These are phyloP conservation scores for Allomyces macrogynus DNA, from an alignment of 192 early-diverging fungal species.

Conservation along the genomic window DNA sequence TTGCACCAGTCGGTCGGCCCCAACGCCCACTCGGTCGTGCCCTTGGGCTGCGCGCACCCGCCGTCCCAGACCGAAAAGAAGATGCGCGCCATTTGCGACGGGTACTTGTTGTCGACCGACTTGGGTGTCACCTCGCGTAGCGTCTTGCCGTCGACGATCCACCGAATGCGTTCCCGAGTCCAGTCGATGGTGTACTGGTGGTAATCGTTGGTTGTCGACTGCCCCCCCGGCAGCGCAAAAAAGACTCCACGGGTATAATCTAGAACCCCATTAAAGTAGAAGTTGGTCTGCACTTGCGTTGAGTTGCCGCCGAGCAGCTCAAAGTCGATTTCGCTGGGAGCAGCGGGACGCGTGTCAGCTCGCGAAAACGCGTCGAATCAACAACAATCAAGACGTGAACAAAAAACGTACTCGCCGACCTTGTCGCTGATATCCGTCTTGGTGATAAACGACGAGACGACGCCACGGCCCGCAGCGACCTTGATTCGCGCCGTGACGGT, in stretches of 20 bases:
- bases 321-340: constrained; percentile 29
- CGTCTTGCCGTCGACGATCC: constrained; percentile 21
- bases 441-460: constrained; percentile 36
- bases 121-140: constrained; percentile 19
- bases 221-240: constrained; percentile 4
- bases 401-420: constrained; percentile 16
- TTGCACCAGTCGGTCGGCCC: constrained; percentile 24
- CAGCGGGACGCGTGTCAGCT: too few relatives aligned
- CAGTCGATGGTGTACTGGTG: constrained; percentile 35
- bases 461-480: constrained; percentile 11
- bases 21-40: constrained; percentile 34
- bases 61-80: constrained; percentile 47
- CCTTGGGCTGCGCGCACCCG: constrained; percentile 19
- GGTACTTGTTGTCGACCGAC: constrained; percentile 20
- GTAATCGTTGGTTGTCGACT: constrained; percentile 20
- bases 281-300: constrained; percentile 37
- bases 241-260: constrained; percentile 34
- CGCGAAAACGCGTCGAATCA: too few relatives aligned
- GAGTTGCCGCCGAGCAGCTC: constrained; percentile 36
- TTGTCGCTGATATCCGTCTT: constrained; percentile 22
- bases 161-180: constrained; percentile 27
- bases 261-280: constrained; percentile 27
- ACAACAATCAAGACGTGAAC: too few relatives aligned
- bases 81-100: constrained; percentile 21
- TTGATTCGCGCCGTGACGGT: constrained; percentile 27